Percentiles rank a stretch among this genome's conserved stretches.
Conservation (phyloP, 352 stramenopile species). For the Globisporangium spiculum region DNA sequence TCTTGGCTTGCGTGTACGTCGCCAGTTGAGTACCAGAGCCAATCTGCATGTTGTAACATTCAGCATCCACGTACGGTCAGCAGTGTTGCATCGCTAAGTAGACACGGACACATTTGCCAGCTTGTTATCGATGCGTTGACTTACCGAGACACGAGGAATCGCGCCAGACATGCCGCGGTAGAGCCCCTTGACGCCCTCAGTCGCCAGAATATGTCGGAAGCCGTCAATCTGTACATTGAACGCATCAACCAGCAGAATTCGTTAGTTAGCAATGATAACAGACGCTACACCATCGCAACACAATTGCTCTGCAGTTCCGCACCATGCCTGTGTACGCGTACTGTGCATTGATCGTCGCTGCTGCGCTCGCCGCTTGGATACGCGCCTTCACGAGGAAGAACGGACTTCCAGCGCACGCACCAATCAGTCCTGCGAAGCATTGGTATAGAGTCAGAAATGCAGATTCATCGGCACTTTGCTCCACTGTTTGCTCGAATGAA, state of each 20-base stretch:
- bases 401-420: slow-evolving; percentile 71
- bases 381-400: slow-evolving; percentile 86
- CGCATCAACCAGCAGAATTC: slow-evolving; percentile 1
- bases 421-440: slow-evolving; percentile 50
- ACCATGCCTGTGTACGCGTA: slow-evolving; percentile 86
- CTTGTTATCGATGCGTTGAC: slow-evolving; percentile 6
- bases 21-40: slow-evolving; percentile 80
- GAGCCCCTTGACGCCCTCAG: slow-evolving; percentile 64
- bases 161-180: slow-evolving; percentile 75
- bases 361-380: slow-evolving; percentile 77
- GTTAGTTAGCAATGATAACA: background rate
- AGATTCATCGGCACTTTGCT: slow-evolving; percentile 1
- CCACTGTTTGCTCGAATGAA: background rate
- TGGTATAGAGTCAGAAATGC: background rate
- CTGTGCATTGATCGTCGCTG: slow-evolving; percentile 73
- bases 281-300: background rate
- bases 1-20: slow-evolving; percentile 83
- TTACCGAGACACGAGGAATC: slow-evolving; percentile 74
- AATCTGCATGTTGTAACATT: slow-evolving; percentile 39
- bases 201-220: slow-evolving; percentile 70
- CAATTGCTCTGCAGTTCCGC: slow-evolving; percentile 2
- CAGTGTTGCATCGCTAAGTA: background rate
- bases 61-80: background rate
- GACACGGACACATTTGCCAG: background rate
- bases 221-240: slow-evolving; percentile 55